Base-by-base conservation (phyloP, 768 basidiomycete genomes). In the Mycena crocata region DNA sequence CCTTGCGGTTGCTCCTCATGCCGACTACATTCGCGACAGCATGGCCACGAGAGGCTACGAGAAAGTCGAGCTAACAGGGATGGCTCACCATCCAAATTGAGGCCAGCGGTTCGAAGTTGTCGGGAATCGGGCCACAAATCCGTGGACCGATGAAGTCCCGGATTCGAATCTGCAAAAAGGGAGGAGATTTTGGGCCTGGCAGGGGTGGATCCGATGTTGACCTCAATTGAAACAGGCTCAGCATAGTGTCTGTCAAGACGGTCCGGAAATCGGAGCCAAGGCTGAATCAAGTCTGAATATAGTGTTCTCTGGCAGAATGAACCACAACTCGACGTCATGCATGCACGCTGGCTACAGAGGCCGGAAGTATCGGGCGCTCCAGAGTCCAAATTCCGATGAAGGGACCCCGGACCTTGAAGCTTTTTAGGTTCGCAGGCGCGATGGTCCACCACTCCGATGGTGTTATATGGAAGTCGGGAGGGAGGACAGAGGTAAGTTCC, bases 131-230 rank as follows among this genome's bases (percentile, higher is more conserved):
- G 56, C 40, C 52, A 31, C 49, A 24, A 32, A 45, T 32, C 63
- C 45, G n/a, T n/a, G n/a, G n/a, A n/a, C n/a, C 63, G 63, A 64
- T 34, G 21, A 64, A 64, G 26, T 35, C 15, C 63, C 63, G 63
- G 34, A 21, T 21, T 26, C 37, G n/a, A 56, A 55, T 31, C 23
- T 31, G 46, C 37, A 26, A 12, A 42, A 12, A 14, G 13, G 40
- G 19, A 42, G 40, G 13, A n/a, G 17, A n/a, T 24, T 28, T 21
- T 28, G 34, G 23, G n/a, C 37, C 54, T 12, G 42, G 19, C 12
- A 35, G 21, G 26, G 26, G 12, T 30, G 49, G 31, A 40, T 42
- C 48, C 19, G 37, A 39, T 24, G 28, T 31, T n/a, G 10, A 15
- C 30, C 17, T 31, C 30, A 40, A n/a, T 6, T 23, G 30, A 15